These are phyloP conservation scores for Rhododendron molle DNA, from an alignment of 148 eudicot species.

Conservation along the genomic window DNA sequence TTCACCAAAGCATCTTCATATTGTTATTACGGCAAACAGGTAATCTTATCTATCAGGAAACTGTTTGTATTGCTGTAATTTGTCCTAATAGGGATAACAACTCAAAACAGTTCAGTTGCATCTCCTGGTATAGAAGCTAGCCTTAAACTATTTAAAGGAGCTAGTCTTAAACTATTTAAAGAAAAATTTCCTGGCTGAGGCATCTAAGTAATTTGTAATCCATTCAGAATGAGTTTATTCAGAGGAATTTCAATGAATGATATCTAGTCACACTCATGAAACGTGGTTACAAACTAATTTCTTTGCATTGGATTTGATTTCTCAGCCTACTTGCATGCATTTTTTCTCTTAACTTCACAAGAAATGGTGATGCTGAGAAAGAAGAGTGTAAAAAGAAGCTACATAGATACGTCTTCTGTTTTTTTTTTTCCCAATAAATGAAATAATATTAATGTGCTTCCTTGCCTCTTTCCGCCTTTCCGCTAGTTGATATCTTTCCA, in stretches of 20 bases:
- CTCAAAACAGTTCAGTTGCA: neutral
- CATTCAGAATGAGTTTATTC: neutral
- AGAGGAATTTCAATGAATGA: neutral
- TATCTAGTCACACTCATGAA: neutral
- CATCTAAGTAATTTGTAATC: neutral
- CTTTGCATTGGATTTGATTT: slow-evolving; percentile 25
- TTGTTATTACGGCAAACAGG: neutral
- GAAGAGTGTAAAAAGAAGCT: neutral
- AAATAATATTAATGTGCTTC: neutral
- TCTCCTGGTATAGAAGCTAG: neutral
- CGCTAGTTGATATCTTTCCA: slow-evolving; percentile 28
- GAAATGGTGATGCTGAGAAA: slow-evolving; percentile 17
- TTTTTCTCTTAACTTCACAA: slow-evolving; percentile 29
- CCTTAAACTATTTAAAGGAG: neutral
- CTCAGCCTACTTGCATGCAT: slow-evolving; percentile 29
- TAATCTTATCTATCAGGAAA: neutral
- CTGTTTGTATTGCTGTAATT: neutral
- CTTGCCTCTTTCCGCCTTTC: slow-evolving; percentile 43
- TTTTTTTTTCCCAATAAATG: neutral
- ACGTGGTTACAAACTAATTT: slow-evolving; percentile 6
- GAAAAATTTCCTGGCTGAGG: neutral
- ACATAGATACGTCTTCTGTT: neutral
- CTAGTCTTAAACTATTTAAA: neutral
- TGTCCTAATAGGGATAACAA: neutral
- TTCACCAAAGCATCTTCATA: slow-evolving; percentile 1